Evolutionary conservation across 352 stramenopile species (phyloP).

Genomic region (Pythium monospermum): DNA sequence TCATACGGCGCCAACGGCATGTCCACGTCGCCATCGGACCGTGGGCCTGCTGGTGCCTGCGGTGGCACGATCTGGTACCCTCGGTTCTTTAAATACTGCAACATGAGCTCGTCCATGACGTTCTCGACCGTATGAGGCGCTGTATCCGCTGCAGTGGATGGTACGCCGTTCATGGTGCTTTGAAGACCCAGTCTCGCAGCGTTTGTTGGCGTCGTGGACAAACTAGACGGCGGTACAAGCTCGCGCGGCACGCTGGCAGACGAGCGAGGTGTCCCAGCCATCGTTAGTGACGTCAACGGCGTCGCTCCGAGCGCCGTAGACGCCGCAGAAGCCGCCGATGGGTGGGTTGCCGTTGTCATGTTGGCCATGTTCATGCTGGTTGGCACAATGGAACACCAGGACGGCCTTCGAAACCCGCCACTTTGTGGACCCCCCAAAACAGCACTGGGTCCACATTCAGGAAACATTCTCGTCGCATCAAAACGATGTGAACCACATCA

Average conservation of each 20-base stretch:
- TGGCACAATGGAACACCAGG: not conserved
- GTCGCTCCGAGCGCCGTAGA: not conserved
- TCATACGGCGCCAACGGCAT: slow-evolving; percentile 11
- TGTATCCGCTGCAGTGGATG: not conserved
- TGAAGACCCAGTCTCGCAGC: too few species aligned
- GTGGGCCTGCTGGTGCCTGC: not conserved
- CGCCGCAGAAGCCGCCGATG: not conserved
- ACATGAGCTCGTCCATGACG: slow-evolving; percentile 62
- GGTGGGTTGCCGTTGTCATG: slow-evolving; percentile 4
- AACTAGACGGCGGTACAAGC: not conserved
- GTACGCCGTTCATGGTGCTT: not conserved
- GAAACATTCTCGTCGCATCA: slow-evolving; percentile 5
- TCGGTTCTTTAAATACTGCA: slow-evolving; percentile 55
- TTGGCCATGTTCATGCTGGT: slow-evolving; percentile 13
- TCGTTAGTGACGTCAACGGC: not conserved
- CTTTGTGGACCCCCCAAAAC: not conserved
- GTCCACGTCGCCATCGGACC: slow-evolving; percentile 9
- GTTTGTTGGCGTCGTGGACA: not conserved
- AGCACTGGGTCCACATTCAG: slow-evolving; percentile 5
- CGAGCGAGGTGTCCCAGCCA: not conserved
- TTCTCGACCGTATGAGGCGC: slow-evolving; percentile 11
- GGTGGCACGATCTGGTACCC: slow-evolving; percentile 42
- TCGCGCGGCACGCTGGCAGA: not conserved
- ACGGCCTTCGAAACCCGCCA: not conserved
- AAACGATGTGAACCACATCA: too few species aligned